Base-by-base conservation (phyloP, 1,139 yeast genomes). In the Scheffersomyces parashehatae region DNA sequence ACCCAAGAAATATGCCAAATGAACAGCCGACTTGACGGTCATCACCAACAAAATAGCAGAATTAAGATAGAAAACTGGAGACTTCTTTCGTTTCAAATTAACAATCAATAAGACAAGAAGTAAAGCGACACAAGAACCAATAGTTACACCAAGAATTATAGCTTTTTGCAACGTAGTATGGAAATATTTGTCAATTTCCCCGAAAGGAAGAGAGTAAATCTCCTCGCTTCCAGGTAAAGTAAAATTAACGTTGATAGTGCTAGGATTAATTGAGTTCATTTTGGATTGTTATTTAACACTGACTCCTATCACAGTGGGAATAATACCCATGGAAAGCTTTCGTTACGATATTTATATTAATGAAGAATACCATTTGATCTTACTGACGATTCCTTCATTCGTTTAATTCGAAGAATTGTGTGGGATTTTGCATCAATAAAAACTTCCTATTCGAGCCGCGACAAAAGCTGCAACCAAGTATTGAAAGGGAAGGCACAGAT, bases 21-120 rank as follows among this genome's bases (percentile, higher is more conserved):
- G 83, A n/a, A 87, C 66, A 5, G 75, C 71, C 1, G 88, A 79
- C 45, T 84, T 85, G 10, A 88, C 46, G 5, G 84, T 63, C 36
- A 83, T 65, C 4, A 81, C 59, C 2, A 79, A 42, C 42, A 90
- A 70, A 14, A 87, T 79, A 2, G 70, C 43, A 56, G 82, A 83
- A 62, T 90, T 89, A 42, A 88, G 65, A 16, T 83, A 62, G 59
- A 88, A 90, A 29, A 89, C 79, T 4, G 90, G 87, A 0, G 90
- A 79, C 35, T 65, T 75, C 53, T 72, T 79, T 45, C 73, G 75
- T 36, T 69, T 73, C 5, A 82, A 70, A 26, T 50, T 49, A 6
- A 80, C 60, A 29, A 78, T 50, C 48, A 64, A 54, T 26, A 65
- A 44, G 11, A 62, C 48, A 3, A 65, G 36, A n/a, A 60, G 38